A percentile compares a stretch with the other conserved stretches of the same genome.
These are phyloP conservation scores for Noccaea caerulescens DNA, from an alignment of 345 rosid genomes.

Conservation along the genomic window DNA sequence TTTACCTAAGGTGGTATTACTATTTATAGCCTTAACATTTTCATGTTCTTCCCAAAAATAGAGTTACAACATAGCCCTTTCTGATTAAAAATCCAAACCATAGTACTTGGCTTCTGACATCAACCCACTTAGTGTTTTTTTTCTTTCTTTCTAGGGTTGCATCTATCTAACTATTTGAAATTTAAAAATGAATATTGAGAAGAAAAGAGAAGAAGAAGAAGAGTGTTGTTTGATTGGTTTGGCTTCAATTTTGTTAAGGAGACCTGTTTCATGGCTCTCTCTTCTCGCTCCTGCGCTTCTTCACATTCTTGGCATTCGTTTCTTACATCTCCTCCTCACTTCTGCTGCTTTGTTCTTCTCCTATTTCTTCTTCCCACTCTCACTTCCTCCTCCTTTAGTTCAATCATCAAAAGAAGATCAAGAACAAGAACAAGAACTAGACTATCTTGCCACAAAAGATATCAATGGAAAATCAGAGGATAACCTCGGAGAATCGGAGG, in stretches of 20 bases:
- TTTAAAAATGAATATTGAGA: conserved; percentile 31
- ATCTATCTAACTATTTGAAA: conserved; percentile 14
- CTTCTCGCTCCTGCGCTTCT: conserved; percentile 41
- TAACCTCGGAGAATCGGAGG: neutral
- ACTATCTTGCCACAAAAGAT: neutral
- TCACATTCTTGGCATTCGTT: conserved; percentile 42
- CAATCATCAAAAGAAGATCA: conserved; percentile 33
- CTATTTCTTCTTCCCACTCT: conserved; percentile 39
- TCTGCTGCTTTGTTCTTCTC: conserved; percentile 49
- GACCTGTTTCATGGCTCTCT: conserved; percentile 46
- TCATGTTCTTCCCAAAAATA: conserved; percentile 13
- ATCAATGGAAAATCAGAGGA: neutral
- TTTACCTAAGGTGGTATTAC: conserved; percentile 16
- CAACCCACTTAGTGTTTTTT: conserved; percentile 5
- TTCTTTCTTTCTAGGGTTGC: conserved; percentile 15
- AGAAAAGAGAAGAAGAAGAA: conserved; percentile 28
- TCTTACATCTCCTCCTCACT: conserved; percentile 46
- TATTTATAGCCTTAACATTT: conserved; percentile 36
- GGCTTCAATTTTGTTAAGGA: conserved; percentile 45
- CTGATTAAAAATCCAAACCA: conserved; percentile 14
- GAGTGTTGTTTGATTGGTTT: conserved; percentile 43
- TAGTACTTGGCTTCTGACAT: conserved; percentile 9
- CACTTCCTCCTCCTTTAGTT: conserved; percentile 15
- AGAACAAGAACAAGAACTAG: conserved; percentile 44
- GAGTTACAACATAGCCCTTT: conserved; percentile 5